Conservation (phyloP, 208 protist genomes). For the Leptomonas pyrrhocoris region DNA sequence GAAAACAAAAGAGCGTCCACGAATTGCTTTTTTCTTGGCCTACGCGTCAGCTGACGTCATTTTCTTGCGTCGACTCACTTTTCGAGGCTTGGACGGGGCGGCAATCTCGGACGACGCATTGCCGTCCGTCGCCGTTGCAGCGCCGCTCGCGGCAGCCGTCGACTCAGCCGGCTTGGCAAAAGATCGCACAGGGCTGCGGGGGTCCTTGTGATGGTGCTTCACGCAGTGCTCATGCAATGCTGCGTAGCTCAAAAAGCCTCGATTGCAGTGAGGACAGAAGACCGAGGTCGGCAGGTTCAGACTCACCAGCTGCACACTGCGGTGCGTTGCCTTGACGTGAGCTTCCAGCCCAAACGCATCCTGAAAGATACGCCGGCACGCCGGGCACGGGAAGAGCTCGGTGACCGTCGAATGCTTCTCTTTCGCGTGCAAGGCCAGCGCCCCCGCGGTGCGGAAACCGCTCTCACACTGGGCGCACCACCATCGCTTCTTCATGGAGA, state of each 20-base stretch:
- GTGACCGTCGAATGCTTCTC: conserved; percentile 54
- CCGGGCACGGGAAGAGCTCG: conserved; percentile 73
- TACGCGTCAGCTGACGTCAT: neutral
- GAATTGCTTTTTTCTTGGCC: too few species aligned
- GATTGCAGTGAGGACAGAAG: conserved; percentile 59
- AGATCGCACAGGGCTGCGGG: conserved; percentile 38
- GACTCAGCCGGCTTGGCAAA: conserved; percentile 23
- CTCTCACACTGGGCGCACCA: conserved; percentile 85
- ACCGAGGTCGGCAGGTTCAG: conserved; percentile 53
- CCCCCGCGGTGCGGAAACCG: conserved; percentile 59
- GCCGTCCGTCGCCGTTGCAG: conserved; percentile 10
- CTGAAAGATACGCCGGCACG: conserved; percentile 78
- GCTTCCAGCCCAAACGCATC: conserved; percentile 66
- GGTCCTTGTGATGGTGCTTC: conserved; percentile 74
- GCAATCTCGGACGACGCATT: neutral
- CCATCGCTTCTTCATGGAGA: conserved; percentile 43
- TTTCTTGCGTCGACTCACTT: conserved; percentile 32
- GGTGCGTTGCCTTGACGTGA: conserved; percentile 63
- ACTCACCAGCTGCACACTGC: conserved; percentile 43
- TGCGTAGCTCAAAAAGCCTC: conserved; percentile 62
- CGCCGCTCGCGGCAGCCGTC: neutral
- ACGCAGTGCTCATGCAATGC: conserved; percentile 67
- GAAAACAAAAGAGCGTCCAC: conserved; percentile 2
- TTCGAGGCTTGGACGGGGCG: conserved; percentile 23
- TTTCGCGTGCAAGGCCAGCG: conserved; percentile 57